phyloP scores from a whole-genome alignment of 1,284 basidiomycete species.

The Moesziomyces sp. region DNA sequence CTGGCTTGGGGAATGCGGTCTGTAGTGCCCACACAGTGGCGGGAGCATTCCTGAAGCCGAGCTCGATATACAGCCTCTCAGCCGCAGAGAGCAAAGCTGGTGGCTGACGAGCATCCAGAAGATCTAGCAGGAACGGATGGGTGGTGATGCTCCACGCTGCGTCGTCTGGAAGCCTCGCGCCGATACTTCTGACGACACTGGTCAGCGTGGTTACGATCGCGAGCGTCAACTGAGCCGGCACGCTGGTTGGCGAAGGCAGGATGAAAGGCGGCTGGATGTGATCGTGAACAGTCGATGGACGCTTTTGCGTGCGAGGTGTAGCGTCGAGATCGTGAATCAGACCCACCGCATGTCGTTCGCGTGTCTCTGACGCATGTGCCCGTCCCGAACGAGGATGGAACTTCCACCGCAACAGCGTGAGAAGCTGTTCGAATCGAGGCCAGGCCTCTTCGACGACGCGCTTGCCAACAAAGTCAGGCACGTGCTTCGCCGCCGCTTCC shows the following conservation, averaged over 20 bases:
- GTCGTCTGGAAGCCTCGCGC: conserved; percentile 22
- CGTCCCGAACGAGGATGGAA: conserved; percentile 18
- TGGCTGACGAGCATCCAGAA: conserved; percentile 32
- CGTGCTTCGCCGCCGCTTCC: conserved; percentile 26
- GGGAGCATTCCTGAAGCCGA: conserved; percentile 17
- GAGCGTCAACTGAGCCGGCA: conserved; percentile 28
- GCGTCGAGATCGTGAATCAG: conserved; percentile 2
- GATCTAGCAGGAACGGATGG: conserved; percentile 11
- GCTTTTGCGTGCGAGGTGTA: neutral
- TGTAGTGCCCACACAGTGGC: conserved; percentile 22
- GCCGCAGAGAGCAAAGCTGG: conserved; percentile 9
- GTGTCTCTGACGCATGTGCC: neutral
- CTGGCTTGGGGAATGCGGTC: conserved; percentile 8
- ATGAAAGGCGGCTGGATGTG: conserved; percentile 22
- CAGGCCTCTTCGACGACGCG: conserved; percentile 56
- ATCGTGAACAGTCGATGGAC: neutral
- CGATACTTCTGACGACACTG: conserved; percentile 13
- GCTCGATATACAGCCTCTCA: conserved; percentile 9
- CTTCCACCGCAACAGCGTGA: conserved; percentile 30
- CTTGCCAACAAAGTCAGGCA: conserved; percentile 53
- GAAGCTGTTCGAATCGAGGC: conserved; percentile 51
- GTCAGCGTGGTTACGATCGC: conserved; percentile 27
- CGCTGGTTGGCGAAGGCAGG: conserved; percentile 14
- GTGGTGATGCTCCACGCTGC: conserved; percentile 34
- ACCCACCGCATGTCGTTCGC: neutral